Conservation (phyloP, 164 flowering plant species). For the Akebia trifoliata region DNA sequence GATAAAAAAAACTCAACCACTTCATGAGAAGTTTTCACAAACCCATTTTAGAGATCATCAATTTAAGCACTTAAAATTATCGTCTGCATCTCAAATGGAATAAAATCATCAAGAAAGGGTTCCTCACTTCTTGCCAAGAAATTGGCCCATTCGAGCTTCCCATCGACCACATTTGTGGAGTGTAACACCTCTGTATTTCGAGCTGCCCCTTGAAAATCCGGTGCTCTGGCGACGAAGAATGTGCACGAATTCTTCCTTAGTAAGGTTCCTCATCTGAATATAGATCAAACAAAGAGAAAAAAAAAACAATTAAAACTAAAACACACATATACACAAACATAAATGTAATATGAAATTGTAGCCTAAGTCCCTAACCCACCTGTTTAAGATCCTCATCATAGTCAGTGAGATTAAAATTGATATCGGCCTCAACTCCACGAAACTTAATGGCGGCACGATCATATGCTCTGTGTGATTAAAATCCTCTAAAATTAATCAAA, state of each 20-base stretch:
- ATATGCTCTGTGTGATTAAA: conserved; percentile 14
- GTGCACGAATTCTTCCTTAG: conserved; percentile 13
- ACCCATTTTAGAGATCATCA: background rate
- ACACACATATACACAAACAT: background rate
- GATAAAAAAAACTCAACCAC: background rate
- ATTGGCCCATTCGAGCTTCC: conserved; percentile 61
- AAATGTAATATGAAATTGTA: too few species aligned
- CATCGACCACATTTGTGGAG: conserved; percentile 58
- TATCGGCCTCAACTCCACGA: conserved; percentile 13
- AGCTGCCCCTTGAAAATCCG: conserved; percentile 9
- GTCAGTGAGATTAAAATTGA: conserved; percentile 11
- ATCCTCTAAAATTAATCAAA: too few species aligned
- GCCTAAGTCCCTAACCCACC: conserved; percentile 3
- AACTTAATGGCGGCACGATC: conserved; percentile 12
- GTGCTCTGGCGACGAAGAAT: conserved; percentile 11
- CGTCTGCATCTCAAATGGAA: too few species aligned
- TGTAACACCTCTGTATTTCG: conserved; percentile 38
- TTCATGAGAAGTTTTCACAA: too few species aligned
- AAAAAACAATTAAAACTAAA: background rate
- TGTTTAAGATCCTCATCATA: conserved; percentile 12
- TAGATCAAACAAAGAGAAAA: background rate
- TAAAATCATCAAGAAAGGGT: background rate
- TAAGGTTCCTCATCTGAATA: conserved; percentile 7
- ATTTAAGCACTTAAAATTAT: background rate
- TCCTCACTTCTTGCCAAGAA: conserved; percentile 51